Evolutionary conservation across 345 rosid species (phyloP).

Genomic region (Eucalyptus victrix): DNA sequence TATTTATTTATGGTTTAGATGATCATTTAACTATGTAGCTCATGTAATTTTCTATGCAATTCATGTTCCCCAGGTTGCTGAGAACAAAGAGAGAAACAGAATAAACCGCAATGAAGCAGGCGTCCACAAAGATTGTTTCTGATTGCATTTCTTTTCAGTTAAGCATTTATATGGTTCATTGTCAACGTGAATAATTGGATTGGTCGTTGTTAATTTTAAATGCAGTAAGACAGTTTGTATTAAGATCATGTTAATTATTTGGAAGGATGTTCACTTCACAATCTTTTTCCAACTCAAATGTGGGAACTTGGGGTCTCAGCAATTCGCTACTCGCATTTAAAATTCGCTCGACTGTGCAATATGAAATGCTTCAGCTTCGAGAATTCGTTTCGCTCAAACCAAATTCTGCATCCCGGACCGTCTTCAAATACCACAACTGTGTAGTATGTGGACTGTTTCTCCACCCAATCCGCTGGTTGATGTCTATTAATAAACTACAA

Average conservation of each 20-base stretch:
- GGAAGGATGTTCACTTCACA: neutral
- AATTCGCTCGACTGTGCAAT: neutral
- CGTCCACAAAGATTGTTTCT: neutral
- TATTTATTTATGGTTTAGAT: neutral
- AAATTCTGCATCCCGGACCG: neutral
- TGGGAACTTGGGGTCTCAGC: neutral
- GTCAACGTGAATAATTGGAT: neutral
- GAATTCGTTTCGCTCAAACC: neutral
- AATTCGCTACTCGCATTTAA: neutral
- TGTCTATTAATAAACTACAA: neutral
- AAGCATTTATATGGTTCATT: neutral
- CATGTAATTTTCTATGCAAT: neutral
- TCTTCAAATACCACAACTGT: neutral
- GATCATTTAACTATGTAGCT: neutral
- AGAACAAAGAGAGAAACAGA: neutral
- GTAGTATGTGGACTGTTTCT: neutral
- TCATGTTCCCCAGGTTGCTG: neutral
- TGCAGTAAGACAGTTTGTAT: neutral
- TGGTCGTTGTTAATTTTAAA: neutral
- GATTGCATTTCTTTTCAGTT: neutral
- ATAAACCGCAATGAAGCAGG: neutral
- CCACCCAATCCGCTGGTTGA: neutral
- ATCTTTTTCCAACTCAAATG: neutral
- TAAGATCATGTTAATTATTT: neutral
- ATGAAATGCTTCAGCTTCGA: neutral